A percentile compares a stretch with the other conserved stretches of the same genome.
Evolutionary conservation across 2,329 filamentous ascomycete species (phyloP).

Genomic region (Gnomoniopsis smithogilvyi): DNA sequence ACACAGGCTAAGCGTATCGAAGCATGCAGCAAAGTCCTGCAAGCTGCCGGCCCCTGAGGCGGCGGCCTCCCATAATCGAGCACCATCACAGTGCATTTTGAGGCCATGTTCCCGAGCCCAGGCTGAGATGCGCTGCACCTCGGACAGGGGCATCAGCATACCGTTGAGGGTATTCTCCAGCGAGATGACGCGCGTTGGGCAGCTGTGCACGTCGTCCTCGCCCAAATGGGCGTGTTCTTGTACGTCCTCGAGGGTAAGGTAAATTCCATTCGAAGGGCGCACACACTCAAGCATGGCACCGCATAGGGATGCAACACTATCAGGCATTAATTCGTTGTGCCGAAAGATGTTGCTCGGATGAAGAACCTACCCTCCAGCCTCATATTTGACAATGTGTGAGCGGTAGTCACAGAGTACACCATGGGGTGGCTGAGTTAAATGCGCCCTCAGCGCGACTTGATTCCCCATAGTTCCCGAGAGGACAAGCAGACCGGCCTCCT

Average conservation of each 20-base stretch:
- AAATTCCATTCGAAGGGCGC: slow-evolving; percentile 64
- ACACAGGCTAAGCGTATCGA: slow-evolving; percentile 57
- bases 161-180: slow-evolving; percentile 85
- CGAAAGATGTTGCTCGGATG: background rate
- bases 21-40: slow-evolving; percentile 38
- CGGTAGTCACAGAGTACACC: slow-evolving; percentile 75
- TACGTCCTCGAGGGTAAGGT: slow-evolving; percentile 77
- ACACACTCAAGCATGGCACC: slow-evolving; percentile 69
- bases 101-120: slow-evolving; percentile 59
- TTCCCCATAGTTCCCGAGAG: slow-evolving; percentile 94
- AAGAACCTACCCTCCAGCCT: slow-evolving; percentile 54
- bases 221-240: slow-evolving; percentile 60
- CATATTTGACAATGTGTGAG: slow-evolving; percentile 70
- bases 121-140: slow-evolving; percentile 64
- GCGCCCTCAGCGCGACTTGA: slow-evolving; percentile 75
- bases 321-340: background rate
- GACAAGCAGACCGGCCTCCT: slow-evolving; percentile 76
- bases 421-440: slow-evolving; percentile 77
- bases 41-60: slow-evolving; percentile 40
- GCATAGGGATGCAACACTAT: slow-evolving; percentile 65
- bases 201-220: slow-evolving; percentile 72
- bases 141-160: slow-evolving; percentile 71
- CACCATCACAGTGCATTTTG: slow-evolving; percentile 48
- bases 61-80: slow-evolving; percentile 49
- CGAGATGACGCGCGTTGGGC: slow-evolving; percentile 76